Evolutionary conservation across 352 stramenopile species (phyloP), one percentile per base, ranked within the genome.

Genomic region (Globisporangium uncinulatum): DNA sequence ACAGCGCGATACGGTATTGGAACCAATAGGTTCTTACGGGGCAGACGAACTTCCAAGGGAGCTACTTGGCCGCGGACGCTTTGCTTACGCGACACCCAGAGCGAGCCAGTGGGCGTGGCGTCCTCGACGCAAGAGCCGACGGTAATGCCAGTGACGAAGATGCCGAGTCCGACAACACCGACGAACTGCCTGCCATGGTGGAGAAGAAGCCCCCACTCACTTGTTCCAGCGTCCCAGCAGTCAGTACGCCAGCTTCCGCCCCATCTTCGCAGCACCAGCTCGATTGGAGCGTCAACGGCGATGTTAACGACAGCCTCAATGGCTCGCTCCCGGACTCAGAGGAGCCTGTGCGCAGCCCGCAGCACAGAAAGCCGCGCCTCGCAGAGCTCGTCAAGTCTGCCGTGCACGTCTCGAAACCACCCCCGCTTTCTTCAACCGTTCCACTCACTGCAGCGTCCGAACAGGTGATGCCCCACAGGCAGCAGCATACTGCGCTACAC

Each of bases 111-210:
- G 24, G 13, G 37, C 17, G 34, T 39, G 34, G 34, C 34, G 10
- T 39, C 34, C 34, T 39, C 7, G 19, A 31, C 43, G 13, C 3
- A 14, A 21, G 43, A 51, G 45, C 45, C 44, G 41, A 14, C 3
- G 29, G 39, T 17, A 29, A 51, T 20, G 41, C 42, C 9, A 20
- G 47, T 21, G 51, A 69, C 2, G 54, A 71, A 1, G 61, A 69
- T 0, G 52, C 56, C 4, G 56, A 86, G 4, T 48, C 43, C 15
- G 70, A 68, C 0, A 57, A 71, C 0, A 63, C 69, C 0, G 66
- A 76, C 14, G 71, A 87, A 10, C 56, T 89, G 1, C 81, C 81
- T 32, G 34, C 44, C 3, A 83, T 87, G 74, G 61, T 87, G 34
- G 78, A 89, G 57, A 86, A 71, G 29, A 62, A 49, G 19, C 43